These are phyloP conservation scores for Malassezia equina DNA, from an alignment of 1,284 basidiomycete species.

Conservation along the genomic window DNA sequence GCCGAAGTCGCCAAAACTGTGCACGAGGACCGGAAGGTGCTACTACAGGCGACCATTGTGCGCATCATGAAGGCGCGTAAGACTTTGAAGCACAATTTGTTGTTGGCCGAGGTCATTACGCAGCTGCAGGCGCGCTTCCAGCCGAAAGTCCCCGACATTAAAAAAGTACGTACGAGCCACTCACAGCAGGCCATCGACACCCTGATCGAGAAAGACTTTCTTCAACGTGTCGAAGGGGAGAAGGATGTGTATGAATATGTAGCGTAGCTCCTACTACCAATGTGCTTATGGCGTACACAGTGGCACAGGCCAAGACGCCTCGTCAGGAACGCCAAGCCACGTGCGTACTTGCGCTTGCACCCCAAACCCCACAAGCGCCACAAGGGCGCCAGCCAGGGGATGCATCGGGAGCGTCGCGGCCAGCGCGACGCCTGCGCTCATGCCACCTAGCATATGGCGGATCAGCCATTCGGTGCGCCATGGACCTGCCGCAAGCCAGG, in stretches of 20 bases:
- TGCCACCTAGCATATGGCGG: slow-evolving; percentile 18
- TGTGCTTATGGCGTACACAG: background rate
- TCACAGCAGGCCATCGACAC: slow-evolving; percentile 71
- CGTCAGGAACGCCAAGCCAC: background rate
- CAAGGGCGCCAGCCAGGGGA: background rate
- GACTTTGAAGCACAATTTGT: slow-evolving; percentile 87
- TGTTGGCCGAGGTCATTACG: slow-evolving; percentile 87
- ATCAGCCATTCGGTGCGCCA: slow-evolving; percentile 18
- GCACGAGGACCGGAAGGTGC: slow-evolving; percentile 92
- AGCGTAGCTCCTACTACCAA: slow-evolving; percentile 15
- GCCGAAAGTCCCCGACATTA: slow-evolving; percentile 80
- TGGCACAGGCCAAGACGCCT: background rate
- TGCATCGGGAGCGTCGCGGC: slow-evolving; percentile 7
- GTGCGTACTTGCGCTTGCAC: slow-evolving; percentile 4
- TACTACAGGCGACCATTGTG: slow-evolving; percentile 94
- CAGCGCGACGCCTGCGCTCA: slow-evolving; percentile 19
- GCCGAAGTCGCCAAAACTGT: slow-evolving; percentile 86
- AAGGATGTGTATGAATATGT: slow-evolving; percentile 42
- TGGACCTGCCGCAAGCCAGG: background rate
- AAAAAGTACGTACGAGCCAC: slow-evolving; percentile 36
- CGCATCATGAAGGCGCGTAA: slow-evolving; percentile 91
- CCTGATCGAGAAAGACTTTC: slow-evolving; percentile 91
- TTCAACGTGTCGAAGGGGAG: slow-evolving; percentile 72
- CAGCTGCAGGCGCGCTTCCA: slow-evolving; percentile 80
- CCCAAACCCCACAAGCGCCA: background rate